Percentiles rank a stretch among this genome's conserved stretches.
phyloP scores from a whole-genome alignment of 192 early-diverging fungal species.

The Coemansia sp. region DNA sequence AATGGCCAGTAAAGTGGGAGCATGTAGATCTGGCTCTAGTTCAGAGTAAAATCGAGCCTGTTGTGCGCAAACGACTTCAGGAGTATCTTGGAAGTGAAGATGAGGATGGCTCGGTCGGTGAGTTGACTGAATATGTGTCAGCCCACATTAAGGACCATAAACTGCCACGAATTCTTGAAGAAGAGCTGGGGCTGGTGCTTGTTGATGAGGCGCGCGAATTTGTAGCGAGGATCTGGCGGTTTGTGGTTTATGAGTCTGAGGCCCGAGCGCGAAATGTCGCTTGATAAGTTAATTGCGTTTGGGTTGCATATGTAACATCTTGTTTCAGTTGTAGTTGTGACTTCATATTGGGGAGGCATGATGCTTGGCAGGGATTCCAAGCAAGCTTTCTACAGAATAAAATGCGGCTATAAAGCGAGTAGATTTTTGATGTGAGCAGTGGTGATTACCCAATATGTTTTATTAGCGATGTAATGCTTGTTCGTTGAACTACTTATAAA shows the following conservation, averaged over 20 bases:
- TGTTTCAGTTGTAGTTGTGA: too few relatives aligned
- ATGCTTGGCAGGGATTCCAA: too few relatives aligned
- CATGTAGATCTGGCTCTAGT: constrained; percentile 53
- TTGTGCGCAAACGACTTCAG: constrained; percentile 73
- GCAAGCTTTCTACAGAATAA: too few relatives aligned
- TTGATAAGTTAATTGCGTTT: too few relatives aligned
- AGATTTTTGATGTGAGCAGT: too few relatives aligned
- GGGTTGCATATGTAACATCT: too few relatives aligned
- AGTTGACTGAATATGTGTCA: constrained; percentile 77
- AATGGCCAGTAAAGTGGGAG: constrained; percentile 36
- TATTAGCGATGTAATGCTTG: too few relatives aligned
- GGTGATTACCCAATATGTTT: too few relatives aligned
- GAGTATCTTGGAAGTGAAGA: constrained; percentile 75
- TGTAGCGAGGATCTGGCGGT: constrained; percentile 85
- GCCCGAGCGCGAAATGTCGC: constrained; percentile 9
- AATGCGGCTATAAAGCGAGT: too few relatives aligned
- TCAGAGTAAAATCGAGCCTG: constrained; percentile 67
- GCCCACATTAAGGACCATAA: constrained; percentile 66
- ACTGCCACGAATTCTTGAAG: constrained; percentile 63
- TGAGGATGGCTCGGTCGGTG: constrained; percentile 59
- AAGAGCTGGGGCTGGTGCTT: constrained; percentile 79
- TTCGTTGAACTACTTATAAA: too few relatives aligned
- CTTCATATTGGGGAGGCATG: too few relatives aligned
- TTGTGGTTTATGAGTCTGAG: constrained; percentile 24
- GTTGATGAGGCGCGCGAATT: constrained; percentile 86